Conservation (phyloP, 106 monocot genomes). For the Chionographis japonica region DNA sequence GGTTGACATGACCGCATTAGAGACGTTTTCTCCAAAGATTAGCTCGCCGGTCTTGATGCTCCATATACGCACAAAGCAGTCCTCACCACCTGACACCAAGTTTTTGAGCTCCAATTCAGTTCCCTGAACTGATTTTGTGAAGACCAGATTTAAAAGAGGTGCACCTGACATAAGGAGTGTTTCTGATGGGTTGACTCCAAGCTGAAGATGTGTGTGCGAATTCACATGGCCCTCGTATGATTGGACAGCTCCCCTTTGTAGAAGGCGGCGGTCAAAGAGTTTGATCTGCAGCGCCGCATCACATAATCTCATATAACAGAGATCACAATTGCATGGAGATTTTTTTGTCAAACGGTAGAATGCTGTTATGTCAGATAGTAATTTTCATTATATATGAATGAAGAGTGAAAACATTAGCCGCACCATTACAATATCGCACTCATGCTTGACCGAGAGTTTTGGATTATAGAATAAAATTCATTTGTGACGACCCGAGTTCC, state of each 20-base stretch:
- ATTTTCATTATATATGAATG: too few species aligned
- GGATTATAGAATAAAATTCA: too few species aligned
- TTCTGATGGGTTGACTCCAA: slow-evolving; percentile 75
- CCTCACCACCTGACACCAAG: slow-evolving; percentile 66
- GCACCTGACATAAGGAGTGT: slow-evolving; percentile 63
- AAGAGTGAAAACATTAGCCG: too few species aligned
- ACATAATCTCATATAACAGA: background rate
- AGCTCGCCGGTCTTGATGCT: slow-evolving; percentile 71
- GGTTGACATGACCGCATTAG: slow-evolving; percentile 27
- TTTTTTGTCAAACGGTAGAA: too few species aligned
- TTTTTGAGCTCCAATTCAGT: background rate
- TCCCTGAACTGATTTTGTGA: background rate
- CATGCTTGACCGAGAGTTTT: too few species aligned
- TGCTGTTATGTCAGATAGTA: too few species aligned
- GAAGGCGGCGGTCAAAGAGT: slow-evolving; percentile 72
- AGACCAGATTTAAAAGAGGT: background rate
- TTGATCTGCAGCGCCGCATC: slow-evolving; percentile 46
- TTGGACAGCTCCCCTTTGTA: slow-evolving; percentile 61
- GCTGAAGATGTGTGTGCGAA: slow-evolving; percentile 60
- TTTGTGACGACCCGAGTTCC: too few species aligned
- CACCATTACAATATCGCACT: too few species aligned
- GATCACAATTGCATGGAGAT: too few species aligned
- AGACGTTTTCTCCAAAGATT: slow-evolving; percentile 53
- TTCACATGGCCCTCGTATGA: slow-evolving; percentile 82
- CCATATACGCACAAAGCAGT: slow-evolving; percentile 67